Conservation (phyloP, 371 early-diverging fungal genomes). For the Coemansia sp. region DNA sequence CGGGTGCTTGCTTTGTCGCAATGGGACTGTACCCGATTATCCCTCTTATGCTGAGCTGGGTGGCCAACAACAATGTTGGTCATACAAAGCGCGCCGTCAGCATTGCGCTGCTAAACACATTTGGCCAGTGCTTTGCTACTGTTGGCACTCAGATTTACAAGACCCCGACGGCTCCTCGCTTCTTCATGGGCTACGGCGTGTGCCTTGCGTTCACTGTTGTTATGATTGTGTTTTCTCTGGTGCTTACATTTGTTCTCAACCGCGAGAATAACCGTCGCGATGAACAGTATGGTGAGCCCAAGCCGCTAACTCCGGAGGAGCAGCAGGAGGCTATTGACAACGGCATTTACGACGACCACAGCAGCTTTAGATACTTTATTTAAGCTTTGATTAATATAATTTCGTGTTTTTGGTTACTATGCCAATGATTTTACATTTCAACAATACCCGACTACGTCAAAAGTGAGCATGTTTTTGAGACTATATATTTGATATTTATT, state of each 20-base stretch:
- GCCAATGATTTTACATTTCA: no score
- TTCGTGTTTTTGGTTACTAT: no score
- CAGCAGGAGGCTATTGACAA: slow-evolving; percentile 25
- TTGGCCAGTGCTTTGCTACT: slow-evolving; percentile 60
- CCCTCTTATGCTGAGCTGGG: slow-evolving; percentile 56
- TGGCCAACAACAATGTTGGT: slow-evolving; percentile 59
- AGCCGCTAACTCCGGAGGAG: slow-evolving; percentile 36
- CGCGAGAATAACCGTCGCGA: slow-evolving; percentile 57
- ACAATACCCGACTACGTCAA: no score
- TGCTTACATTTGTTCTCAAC: slow-evolving; percentile 49
- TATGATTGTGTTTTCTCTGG: slow-evolving; percentile 28
- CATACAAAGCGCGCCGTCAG: slow-evolving; percentile 60
- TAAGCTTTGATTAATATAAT: slow-evolving; percentile 13
- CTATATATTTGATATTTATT: no score
- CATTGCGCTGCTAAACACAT: slow-evolving; percentile 57
- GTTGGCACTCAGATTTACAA: slow-evolving; percentile 62
- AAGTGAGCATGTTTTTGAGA: no score
- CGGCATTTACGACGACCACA: slow-evolving; percentile 53
- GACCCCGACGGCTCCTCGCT: slow-evolving; percentile 54
- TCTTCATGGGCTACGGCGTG: slow-evolving; percentile 56
- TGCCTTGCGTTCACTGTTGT: slow-evolving; percentile 53
- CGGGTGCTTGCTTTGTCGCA: slow-evolving; percentile 58
- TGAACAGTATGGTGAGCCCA: slow-evolving; percentile 41
- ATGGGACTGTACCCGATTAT: slow-evolving; percentile 61
- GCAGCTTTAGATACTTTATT: slow-evolving; percentile 54